Percentiles rank a stretch among this genome's conserved stretches.
Conservation (phyloP, 306 rosid genomes). For the Vigna mungo region DNA sequence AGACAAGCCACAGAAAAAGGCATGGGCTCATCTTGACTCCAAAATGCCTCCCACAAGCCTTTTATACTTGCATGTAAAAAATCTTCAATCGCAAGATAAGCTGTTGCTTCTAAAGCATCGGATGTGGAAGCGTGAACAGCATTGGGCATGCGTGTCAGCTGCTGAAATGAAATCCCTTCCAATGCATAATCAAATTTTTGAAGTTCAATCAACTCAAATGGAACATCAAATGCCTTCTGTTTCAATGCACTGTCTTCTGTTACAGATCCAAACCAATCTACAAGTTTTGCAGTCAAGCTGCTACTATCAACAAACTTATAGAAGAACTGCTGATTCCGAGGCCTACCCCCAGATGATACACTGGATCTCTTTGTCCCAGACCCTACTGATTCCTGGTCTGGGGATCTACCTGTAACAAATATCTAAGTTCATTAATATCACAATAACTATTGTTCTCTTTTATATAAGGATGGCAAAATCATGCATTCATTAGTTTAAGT, state of each 20-base stretch:
- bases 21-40: slow-evolving; percentile 91
- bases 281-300: slow-evolving; percentile 64
- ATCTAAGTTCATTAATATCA: slow-evolving; percentile 38
- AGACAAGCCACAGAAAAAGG: slow-evolving; percentile 91
- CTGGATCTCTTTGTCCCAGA: slow-evolving; percentile 93
- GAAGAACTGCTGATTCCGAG: slow-evolving; percentile 79
- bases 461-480: slow-evolving; percentile 28
- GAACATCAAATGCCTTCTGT: slow-evolving; percentile 75
- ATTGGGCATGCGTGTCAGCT: slow-evolving; percentile 91
- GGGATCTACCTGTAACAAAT: slow-evolving; percentile 74
- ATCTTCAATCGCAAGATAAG: slow-evolving; percentile 91
- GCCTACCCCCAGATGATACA: slow-evolving; percentile 79
- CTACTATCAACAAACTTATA: slow-evolving; percentile 76
- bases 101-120: slow-evolving; percentile 86
- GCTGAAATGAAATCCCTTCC: slow-evolving; percentile 97
- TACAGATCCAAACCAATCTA: slow-evolving; percentile 78
- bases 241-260: slow-evolving; percentile 53
- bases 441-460: neutral
- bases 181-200: slow-evolving; percentile 97
- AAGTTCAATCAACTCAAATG: slow-evolving; percentile 93
- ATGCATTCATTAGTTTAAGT: slow-evolving; percentile 26
- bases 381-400: slow-evolving; percentile 88
- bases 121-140: slow-evolving; percentile 85
- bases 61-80: slow-evolving; percentile 91
- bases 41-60: slow-evolving; percentile 97